These are phyloP conservation scores for Boeremia lycopersici DNA, from an alignment of 2,329 filamentous ascomycete species.

Conservation along the genomic window DNA sequence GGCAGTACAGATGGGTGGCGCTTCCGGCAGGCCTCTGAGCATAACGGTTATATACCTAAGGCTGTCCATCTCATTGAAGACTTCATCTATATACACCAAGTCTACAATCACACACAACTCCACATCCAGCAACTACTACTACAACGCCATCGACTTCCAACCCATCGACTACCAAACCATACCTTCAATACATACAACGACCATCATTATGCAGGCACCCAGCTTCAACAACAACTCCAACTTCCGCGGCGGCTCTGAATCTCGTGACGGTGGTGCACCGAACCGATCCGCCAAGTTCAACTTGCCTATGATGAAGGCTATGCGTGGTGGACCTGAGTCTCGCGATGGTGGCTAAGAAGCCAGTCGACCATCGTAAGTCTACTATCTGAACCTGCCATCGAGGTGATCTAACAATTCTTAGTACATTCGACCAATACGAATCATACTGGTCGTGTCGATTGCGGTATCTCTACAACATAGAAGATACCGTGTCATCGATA, in stretches of 20 bases:
- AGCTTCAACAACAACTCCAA: slow-evolving; percentile 25
- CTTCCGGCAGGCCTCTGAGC: slow-evolving; percentile 35
- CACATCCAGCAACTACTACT: slow-evolving; percentile 10
- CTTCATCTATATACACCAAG: slow-evolving; percentile 7
- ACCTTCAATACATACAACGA: slow-evolving; percentile 6
- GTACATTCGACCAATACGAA: slow-evolving; percentile 4
- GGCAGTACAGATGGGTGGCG: slow-evolving; percentile 29
- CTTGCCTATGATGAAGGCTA: slow-evolving; percentile 24
- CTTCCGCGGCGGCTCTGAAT: slow-evolving; percentile 17
- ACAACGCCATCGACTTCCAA: no score
- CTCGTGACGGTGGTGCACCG: slow-evolving; percentile 43
- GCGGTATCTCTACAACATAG: neutral
- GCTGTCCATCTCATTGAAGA: neutral
- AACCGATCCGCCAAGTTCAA: slow-evolving; percentile 28
- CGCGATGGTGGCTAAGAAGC: slow-evolving; percentile 40
- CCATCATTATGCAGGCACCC: slow-evolving; percentile 8
- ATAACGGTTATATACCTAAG: slow-evolving; percentile 24
- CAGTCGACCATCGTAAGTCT: slow-evolving; percentile 7
- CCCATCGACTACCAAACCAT: slow-evolving; percentile 28
- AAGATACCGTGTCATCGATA: neutral
- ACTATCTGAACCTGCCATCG: neutral
- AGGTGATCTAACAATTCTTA: slow-evolving; percentile 19
- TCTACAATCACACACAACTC: slow-evolving; percentile 11
- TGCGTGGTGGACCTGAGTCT: slow-evolving; percentile 28
- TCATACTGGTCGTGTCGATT: slow-evolving; percentile 3